Base-by-base conservation (phyloP, 306 rosid genomes). In the Castanea mollissima region DNA sequence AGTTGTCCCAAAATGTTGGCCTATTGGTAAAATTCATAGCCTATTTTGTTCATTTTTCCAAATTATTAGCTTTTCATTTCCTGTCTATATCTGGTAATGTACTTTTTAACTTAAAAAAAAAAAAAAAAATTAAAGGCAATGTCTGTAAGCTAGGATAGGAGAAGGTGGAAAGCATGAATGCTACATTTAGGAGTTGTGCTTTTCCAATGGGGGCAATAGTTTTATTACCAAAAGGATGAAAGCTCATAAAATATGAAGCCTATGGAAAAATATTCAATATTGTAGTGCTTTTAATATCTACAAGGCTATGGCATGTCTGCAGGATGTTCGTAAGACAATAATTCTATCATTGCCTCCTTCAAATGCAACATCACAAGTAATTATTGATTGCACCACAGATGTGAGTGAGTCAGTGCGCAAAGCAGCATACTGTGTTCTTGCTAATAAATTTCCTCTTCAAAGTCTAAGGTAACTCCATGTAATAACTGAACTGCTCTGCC, bases 381-480 rank as follows among this genome's bases (percentile, higher is more conserved):
- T 95, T 76, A 78, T 90, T 81, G 98, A 93, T 76, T 90, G 93
- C 84, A 95, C 98, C 49, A 77, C 93, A 86, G 99, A 95, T 84
- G 96, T 88, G 87, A 95, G 89, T 60, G 99, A 91, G 80, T 83
- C 94, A 77, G 97, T 95, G 52, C 98, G 99, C 68, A 89, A 87
- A 86, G 89, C 97, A 46, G 93, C 98, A 27, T 95, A 91, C 85
- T 84, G 85, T 80, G 96, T 95, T 79, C 87, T 95, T 51, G 98
- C 97, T 25, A 90, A 83, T 78, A 95, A 95, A 82, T 95, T 95
- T 87, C 99, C 99, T 72, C 92, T 95, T 87, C 99, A 95, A 82
- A 95, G 97, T 87, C 93, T 93, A 29, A 93, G 99, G 99, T 94
- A 90, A 86, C 62, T 46, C 12, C 23, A 32, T 21, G 9, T 29